Percentiles rank a stretch among this genome's conserved stretches.
Evolutionary conservation across 495 filamentous ascomycete species (phyloP).

Genomic region (Penicillium canescens): DNA sequence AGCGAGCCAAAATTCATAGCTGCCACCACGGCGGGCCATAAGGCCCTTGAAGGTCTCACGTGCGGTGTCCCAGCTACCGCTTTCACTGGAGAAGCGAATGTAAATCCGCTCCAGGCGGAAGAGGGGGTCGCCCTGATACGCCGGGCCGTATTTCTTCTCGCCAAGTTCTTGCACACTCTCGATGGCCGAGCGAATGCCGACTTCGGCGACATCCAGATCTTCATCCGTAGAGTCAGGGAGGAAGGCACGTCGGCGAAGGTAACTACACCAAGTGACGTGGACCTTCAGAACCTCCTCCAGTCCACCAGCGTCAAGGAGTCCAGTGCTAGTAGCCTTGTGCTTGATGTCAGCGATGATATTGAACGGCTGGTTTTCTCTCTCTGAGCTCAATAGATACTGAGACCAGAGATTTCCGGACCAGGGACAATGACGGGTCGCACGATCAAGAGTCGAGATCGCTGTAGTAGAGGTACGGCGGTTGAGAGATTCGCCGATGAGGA

Average conservation of each 20-base stretch:
- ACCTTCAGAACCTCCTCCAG: constrained; percentile 86
- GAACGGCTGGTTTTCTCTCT: constrained; percentile 71
- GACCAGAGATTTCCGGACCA: constrained; percentile 93
- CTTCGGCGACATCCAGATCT: constrained; percentile 86
- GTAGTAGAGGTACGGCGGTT: constrained; percentile 36
- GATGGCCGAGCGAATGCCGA: constrained; percentile 80
- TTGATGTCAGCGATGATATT: constrained; percentile 85
- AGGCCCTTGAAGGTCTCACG: constrained; percentile 75
- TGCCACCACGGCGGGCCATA: constrained; percentile 64
- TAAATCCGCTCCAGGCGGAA: constrained; percentile 88
- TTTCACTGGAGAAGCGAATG: constrained; percentile 85
- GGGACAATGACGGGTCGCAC: constrained; percentile 84
- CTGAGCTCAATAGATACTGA: constrained; percentile 78
- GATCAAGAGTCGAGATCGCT: constrained; percentile 59
- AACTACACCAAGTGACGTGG: constrained; percentile 90
- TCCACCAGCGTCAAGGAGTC: constrained; percentile 70
- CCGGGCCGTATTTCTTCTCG: constrained; percentile 69
- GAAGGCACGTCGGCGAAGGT: constrained; percentile 81
- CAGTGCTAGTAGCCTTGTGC: constrained; percentile 83
- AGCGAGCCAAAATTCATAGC: constrained; percentile 88
- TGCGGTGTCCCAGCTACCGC: constrained; percentile 64
- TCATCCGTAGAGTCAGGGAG: constrained; percentile 76
- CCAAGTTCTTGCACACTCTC: constrained; percentile 81
- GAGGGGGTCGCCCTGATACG: constrained; percentile 78
- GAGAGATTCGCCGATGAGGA: constrained; percentile 56